These are phyloP conservation scores for Russula ochroleuca DNA, from an alignment of 768 basidiomycete genomes.

Conservation along the genomic window DNA sequence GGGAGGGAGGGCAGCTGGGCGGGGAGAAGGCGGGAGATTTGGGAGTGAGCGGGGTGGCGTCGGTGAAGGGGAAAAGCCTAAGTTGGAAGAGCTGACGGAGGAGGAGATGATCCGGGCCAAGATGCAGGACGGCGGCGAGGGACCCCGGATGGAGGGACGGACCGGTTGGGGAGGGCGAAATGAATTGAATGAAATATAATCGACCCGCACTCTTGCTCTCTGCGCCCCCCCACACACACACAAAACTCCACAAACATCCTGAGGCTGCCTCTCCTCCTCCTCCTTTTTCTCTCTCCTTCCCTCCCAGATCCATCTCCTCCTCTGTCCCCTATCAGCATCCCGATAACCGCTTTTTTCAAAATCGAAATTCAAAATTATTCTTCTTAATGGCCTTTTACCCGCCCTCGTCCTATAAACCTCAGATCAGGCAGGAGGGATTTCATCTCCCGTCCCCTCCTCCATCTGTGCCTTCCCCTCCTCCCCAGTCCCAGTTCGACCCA, in stretches of 20 bases:
- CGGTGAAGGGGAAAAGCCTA: slow-evolving; percentile 5
- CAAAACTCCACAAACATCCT: not conserved
- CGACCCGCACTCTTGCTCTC: not conserved
- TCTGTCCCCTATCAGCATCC: not conserved
- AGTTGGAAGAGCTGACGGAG: slow-evolving; percentile 15
- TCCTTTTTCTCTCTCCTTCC: not conserved
- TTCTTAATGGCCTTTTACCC: slow-evolving; percentile 37
- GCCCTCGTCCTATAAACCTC: slow-evolving; percentile 47
- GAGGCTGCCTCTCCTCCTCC: not conserved
- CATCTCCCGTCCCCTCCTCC: slow-evolving; percentile 50
- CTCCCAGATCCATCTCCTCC: not conserved
- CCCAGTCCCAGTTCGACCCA: slow-evolving; percentile 32
- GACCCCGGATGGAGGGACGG: slow-evolving; percentile 21
- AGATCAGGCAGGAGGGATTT: slow-evolving; percentile 71
- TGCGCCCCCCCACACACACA: not conserved
- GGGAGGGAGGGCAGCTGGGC: not conserved
- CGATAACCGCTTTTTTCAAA: not conserved
- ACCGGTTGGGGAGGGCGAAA: not conserved
- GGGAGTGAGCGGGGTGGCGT: slow-evolving; percentile 24
- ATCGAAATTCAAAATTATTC: not conserved
- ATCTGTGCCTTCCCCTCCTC: slow-evolving; percentile 33
- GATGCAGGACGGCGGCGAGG: slow-evolving; percentile 1
- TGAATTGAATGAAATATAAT: slow-evolving; percentile 12
- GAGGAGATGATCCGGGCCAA: slow-evolving; percentile 24
- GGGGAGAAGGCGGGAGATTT: not conserved